Conservation (phyloP, 495 filamentous ascomycete genomes). For the Physcia stellaris region DNA sequence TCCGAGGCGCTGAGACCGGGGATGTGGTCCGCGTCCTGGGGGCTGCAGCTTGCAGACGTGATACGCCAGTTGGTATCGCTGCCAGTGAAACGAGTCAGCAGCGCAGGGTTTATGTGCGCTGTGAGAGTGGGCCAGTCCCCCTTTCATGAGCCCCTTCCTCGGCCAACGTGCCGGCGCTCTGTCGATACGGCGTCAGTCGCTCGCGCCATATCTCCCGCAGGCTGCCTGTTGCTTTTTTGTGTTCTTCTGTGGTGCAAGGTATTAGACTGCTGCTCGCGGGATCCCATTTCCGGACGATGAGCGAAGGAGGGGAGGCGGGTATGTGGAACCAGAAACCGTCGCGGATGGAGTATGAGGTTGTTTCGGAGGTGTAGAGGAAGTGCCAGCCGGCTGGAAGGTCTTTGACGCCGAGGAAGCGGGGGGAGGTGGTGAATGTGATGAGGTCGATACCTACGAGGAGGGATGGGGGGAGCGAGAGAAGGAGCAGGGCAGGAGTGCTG, state of each 20-base stretch:
- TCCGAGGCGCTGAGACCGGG: slow-evolving; percentile 28
- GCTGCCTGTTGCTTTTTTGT: slow-evolving; percentile 21
- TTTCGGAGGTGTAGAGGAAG: slow-evolving; percentile 46
- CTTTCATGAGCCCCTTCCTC: slow-evolving; percentile 17
- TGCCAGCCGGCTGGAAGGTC: slow-evolving; percentile 44
- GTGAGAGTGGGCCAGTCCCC: slow-evolving; percentile 32
- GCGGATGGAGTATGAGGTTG: slow-evolving; percentile 39
- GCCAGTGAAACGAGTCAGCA: slow-evolving; percentile 30
- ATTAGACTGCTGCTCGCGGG: slow-evolving; percentile 16
- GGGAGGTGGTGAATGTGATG: slow-evolving; percentile 37
- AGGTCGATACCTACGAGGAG: slow-evolving; percentile 40
- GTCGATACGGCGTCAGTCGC: slow-evolving; percentile 19
- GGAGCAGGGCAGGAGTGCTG: slow-evolving; percentile 25
- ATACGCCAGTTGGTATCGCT: slow-evolving; percentile 27
- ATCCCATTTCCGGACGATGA: slow-evolving; percentile 36
- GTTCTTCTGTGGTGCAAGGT: slow-evolving; percentile 19
- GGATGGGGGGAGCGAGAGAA: slow-evolving; percentile 32
- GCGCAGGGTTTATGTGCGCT: slow-evolving; percentile 21
- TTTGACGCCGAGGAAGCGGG: slow-evolving; percentile 46
- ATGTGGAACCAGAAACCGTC: slow-evolving; percentile 51
- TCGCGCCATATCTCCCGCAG: slow-evolving; percentile 27
- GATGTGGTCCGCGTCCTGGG: slow-evolving; percentile 34
- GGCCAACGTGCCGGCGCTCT: slow-evolving; percentile 11
- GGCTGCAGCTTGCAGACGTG: slow-evolving; percentile 32
- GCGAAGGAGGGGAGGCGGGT: slow-evolving; percentile 6